Conservation (phyloP, 805 yeast genomes). For the Yamadazyma takamatsuzukensis region DNA sequence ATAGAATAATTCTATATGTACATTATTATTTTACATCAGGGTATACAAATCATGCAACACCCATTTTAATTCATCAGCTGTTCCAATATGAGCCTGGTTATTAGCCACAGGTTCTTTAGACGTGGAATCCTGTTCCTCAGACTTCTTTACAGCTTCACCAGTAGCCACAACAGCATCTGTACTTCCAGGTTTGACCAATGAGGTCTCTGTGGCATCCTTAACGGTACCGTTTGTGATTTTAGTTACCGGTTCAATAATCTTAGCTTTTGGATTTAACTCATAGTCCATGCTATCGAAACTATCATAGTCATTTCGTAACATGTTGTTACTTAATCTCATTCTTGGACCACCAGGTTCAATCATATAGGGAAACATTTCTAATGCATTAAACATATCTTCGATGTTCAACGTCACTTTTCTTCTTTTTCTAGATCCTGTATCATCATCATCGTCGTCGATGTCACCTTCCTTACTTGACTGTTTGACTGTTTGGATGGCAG, state of each 20-base stretch:
- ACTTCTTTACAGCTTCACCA: conserved; percentile 1
- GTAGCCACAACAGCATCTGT: background rate
- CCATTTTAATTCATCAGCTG: conserved; percentile 69
- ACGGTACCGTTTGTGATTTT: conserved; percentile 5
- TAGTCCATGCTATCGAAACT: conserved; percentile 42
- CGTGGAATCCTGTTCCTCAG: too few species aligned
- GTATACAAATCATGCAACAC: conserved; percentile 63
- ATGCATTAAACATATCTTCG: conserved; percentile 65
- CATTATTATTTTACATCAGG: conserved; percentile 18
- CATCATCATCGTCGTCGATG: conserved; percentile 6
- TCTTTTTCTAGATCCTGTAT: conserved; percentile 10
- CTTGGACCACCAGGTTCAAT: conserved; percentile 66
- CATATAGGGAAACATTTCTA: conserved; percentile 61
- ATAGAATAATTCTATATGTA: background rate
- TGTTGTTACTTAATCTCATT: conserved; percentile 44
- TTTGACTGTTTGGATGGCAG: conserved; percentile 15
- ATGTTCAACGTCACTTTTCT: conserved; percentile 44
- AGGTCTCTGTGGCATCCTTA: conserved; percentile 5
- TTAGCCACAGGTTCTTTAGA: too few species aligned
- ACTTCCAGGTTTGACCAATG: conserved; percentile 2
- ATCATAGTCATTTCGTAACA: conserved; percentile 56
- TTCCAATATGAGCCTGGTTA: conserved; percentile 42
- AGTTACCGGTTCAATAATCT: conserved; percentile 2
- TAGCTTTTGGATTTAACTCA: conserved; percentile 26
- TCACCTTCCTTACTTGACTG: conserved; percentile 2